Evolutionary conservation across 164 flowering plant species (phyloP).

Genomic region (Magnolia officinalis): DNA sequence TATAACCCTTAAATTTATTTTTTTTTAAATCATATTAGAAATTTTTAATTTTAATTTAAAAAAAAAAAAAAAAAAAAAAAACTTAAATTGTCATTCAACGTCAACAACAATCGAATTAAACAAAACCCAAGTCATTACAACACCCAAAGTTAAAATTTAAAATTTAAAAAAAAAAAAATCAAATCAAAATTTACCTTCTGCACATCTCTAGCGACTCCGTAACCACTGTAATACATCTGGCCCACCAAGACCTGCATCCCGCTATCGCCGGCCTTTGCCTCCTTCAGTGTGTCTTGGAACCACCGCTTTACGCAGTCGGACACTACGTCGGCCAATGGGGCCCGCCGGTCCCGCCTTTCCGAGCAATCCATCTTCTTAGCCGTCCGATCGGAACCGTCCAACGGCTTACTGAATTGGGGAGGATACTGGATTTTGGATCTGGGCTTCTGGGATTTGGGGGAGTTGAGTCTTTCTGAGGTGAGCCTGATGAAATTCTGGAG

Average conservation of each 20-base stretch:
- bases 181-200: slow-evolving; percentile 43
- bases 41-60: no score
- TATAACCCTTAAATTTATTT: neutral
- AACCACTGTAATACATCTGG: slow-evolving; percentile 88
- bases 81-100: neutral
- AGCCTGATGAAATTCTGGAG: slow-evolving; percentile 14
- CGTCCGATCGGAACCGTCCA: neutral
- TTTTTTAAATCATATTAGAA: neutral
- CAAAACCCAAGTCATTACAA: neutral
- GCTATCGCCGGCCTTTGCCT: slow-evolving; percentile 79
- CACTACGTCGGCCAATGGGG: slow-evolving; percentile 66
- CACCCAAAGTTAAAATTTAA: no score
- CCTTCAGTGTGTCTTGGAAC: slow-evolving; percentile 81
- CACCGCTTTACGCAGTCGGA: slow-evolving; percentile 72
- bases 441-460: slow-evolving; percentile 15
- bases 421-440: slow-evolving; percentile 7
- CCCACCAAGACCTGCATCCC: slow-evolving; percentile 86
- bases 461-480: slow-evolving; percentile 6
- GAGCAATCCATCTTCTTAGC: slow-evolving; percentile 16
- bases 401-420: slow-evolving; percentile 10
- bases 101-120: neutral
- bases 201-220: slow-evolving; percentile 67
- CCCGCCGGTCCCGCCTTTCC: slow-evolving; percentile 18
- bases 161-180: no score
- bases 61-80: no score